These are phyloP conservation scores for Claviceps capensis DNA, from an alignment of 2,329 filamentous ascomycete genomes.

Conservation along the genomic window DNA sequence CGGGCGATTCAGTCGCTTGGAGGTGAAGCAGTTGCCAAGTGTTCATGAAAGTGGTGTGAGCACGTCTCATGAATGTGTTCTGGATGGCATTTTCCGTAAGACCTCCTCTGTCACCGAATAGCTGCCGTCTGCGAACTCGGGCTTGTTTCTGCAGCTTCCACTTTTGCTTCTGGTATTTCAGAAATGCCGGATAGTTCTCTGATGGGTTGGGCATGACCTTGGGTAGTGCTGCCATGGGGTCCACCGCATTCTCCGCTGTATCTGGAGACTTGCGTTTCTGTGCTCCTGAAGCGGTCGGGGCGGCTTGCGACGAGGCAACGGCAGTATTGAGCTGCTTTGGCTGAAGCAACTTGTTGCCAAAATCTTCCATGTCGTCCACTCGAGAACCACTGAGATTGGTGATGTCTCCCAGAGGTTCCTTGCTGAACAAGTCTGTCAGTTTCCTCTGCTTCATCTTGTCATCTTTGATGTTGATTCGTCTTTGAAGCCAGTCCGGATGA, in stretches of 20 bases:
- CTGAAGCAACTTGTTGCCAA: conserved; percentile 54
- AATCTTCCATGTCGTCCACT: conserved; percentile 67
- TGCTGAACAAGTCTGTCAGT: conserved; percentile 78
- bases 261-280: conserved; percentile 67
- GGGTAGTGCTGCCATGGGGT: conserved; percentile 74
- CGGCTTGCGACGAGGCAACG: conserved; percentile 41
- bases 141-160: conserved; percentile 97
- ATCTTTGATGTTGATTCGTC: conserved; percentile 86
- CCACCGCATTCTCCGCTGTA: conserved; percentile 45
- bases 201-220: conserved; percentile 72
- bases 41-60: conserved; percentile 75
- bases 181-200: conserved; percentile 75
- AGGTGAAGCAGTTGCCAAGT: conserved; percentile 94
- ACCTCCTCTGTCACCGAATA: conserved; percentile 75
- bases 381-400: conserved; percentile 45
- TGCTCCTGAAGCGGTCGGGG: conserved; percentile 13
- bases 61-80: conserved; percentile 76
- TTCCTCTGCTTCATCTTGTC: conserved; percentile 98
- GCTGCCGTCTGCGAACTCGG: conserved; percentile 67
- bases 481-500: conserved; percentile 93
- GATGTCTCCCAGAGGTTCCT: conserved; percentile 61
- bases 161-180: conserved; percentile 94
- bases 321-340: conserved; percentile 43
- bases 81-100: conserved; percentile 39
- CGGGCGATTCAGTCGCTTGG: conserved; percentile 66